Evolutionary conservation across 176 grass and related monocot genomes (phyloP).

Genomic region (Aegilops tauschii): DNA sequence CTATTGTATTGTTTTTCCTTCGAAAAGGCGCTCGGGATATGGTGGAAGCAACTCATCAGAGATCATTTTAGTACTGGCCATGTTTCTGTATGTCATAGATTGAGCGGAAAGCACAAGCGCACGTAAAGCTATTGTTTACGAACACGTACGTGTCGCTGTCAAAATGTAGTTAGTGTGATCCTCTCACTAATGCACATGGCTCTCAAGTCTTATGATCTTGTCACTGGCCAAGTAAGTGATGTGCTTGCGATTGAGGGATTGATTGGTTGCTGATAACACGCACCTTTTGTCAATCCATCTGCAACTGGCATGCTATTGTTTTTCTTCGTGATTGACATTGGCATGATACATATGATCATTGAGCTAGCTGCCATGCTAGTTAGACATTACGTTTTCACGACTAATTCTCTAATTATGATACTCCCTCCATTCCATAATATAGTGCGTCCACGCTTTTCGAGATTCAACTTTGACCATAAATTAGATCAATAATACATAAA

Average conservation of each 20-base stretch:
- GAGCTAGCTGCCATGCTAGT: neutral
- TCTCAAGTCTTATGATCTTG: neutral
- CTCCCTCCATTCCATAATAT: no score
- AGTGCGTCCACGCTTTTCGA: no score
- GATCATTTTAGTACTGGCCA: neutral
- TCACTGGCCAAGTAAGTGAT: neutral
- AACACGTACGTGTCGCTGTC: neutral
- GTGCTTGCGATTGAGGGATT: neutral
- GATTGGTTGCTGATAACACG: neutral
- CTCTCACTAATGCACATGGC: neutral
- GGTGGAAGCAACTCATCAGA: neutral
- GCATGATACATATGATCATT: neutral
- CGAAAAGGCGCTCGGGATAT: neutral
- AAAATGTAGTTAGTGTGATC: neutral
- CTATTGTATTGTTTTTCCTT: no score
- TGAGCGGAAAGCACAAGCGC: neutral
- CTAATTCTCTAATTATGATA: neutral
- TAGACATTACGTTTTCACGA: neutral
- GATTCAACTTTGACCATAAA: no score
- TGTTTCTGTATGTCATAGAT: neutral
- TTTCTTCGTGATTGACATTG: neutral
- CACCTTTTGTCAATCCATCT: neutral
- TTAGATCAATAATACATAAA: no score
- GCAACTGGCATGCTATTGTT: neutral
- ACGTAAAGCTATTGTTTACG: neutral